These are phyloP conservation scores for Fusarium guadeloupense DNA, from an alignment of 2,329 filamentous ascomycete genomes.

Conservation along the genomic window DNA sequence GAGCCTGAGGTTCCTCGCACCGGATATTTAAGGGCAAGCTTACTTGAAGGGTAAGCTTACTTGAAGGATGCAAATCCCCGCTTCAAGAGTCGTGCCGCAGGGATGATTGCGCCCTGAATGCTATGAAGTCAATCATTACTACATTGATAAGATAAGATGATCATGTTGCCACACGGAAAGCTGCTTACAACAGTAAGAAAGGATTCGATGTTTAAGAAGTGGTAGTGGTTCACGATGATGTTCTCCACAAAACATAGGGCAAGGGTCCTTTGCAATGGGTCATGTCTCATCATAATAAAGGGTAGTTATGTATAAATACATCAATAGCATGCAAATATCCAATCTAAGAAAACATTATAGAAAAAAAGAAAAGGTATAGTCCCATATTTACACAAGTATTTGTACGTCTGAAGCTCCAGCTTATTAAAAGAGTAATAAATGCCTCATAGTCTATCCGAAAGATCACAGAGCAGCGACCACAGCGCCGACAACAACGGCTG, in stretches of 20 bases:
- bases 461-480: conserved; percentile 22
- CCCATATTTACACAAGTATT: conserved; percentile 23
- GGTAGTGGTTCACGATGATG: too few species aligned
- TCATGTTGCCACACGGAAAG: too few species aligned
- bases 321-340: not conserved
- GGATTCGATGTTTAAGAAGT: too few species aligned
- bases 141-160: not conserved
- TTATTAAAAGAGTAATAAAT: conserved; percentile 25
- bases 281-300: conserved; percentile 12
- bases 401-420: conserved; percentile 7
- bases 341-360: conserved; percentile 2
- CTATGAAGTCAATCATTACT: not conserved
- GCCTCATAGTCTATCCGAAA: not conserved
- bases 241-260: not conserved
- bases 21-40: not conserved
- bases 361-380: conserved; percentile 4
- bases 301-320: not conserved
- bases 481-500: conserved; percentile 17
- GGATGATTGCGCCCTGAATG: too few species aligned
- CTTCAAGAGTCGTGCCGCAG: not conserved
- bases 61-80: not conserved
- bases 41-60: too few species aligned
- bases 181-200: too few species aligned
- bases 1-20: not conserved
- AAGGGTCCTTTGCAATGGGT: not conserved